phyloP scores from a whole-genome alignment of 176 grass and related monocot genomes.

The Puccinellia tenuiflora region DNA sequence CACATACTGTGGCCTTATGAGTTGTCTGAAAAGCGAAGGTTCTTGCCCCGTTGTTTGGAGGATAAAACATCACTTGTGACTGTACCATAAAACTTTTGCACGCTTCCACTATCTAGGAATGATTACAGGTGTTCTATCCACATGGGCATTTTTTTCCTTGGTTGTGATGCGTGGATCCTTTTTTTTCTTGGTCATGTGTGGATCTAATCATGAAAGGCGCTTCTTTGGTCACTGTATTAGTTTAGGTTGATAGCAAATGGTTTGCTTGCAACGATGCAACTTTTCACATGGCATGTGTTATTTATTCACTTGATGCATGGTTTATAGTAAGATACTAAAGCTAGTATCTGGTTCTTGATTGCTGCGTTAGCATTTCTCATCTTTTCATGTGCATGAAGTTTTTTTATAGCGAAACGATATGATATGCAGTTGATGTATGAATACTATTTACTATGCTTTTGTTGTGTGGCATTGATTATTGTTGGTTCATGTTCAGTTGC shows the following conservation, averaged over 20 bases:
- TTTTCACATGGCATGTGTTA: conserved; percentile 38
- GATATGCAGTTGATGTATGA: background rate
- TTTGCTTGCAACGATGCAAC: conserved; percentile 16
- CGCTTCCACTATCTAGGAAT: conserved; percentile 27
- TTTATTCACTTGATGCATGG: conserved; percentile 17
- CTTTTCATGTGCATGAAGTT: conserved; percentile 27
- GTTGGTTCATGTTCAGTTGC: background rate
- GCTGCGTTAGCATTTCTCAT: conserved; percentile 16
- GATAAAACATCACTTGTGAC: conserved; percentile 7
- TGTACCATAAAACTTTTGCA: conserved; percentile 22
- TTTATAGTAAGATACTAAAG: conserved; percentile 15
- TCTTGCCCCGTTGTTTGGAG: conserved; percentile 7
- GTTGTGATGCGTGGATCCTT: conserved; percentile 20
- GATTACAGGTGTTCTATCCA: conserved; percentile 42
- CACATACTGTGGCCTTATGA: background rate
- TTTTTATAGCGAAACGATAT: background rate
- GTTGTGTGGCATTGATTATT: background rate
- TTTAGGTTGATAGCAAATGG: background rate
- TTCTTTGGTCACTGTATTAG: conserved; percentile 30
- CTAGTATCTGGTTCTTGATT: conserved; percentile 30
- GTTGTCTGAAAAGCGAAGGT: conserved; percentile 14
- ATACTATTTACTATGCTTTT: background rate
- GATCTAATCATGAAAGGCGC: conserved; percentile 45
- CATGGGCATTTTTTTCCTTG: conserved; percentile 25
- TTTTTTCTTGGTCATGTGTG: conserved; percentile 25